Evolutionary conservation across 345 rosid genomes (phyloP), one percentile per base, ranked within the genome.

Genomic region (Durio zibethinus): DNA sequence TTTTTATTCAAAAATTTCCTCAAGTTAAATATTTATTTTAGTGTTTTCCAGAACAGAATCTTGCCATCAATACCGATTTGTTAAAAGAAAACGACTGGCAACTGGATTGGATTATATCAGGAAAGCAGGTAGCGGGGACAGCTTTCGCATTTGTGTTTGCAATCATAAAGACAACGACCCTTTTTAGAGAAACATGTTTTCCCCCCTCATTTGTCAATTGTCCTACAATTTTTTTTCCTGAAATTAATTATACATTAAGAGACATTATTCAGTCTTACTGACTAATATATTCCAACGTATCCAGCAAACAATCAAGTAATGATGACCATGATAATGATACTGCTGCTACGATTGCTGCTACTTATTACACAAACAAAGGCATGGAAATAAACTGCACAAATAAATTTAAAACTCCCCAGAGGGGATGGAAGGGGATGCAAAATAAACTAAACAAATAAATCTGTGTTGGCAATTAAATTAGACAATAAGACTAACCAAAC

Each of bases 111-210:
- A 33, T 52, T 52, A 9, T 52, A 52, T 52, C 75, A n/a, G 43
- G 45, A 72, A 72, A 72, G 62, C 29, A 20, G 45, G 61, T 27
- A 72, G 45, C 29, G 10, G 45, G 31, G 61, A 33, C 62, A 11
- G 29, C 43, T 72, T 72, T n/a, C 42, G 16, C 45, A 11, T 52
- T 33, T 52, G 29, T 72, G 75, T 72, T 33, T 71, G 61, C 75
- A 50, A 71, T n/a, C 45, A 50, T 52, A 20, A 29, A 50, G 60
- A 33, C 61, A 27, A 47, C 5, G 57, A 47, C 57, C 42, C 15
- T 47, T 47, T 18, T 53, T 15, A 69, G 40, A 47, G 38, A 52
- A 72, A 72, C 75, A 31, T 72, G 75, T 33, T 52, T 12, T n/a
- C 60, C 9, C 62, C 43, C 25, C 8, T 69, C 56, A 45, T 69